Conservation (phyloP, 805 yeast species). For the Lipomyces starkeyi region DNA sequence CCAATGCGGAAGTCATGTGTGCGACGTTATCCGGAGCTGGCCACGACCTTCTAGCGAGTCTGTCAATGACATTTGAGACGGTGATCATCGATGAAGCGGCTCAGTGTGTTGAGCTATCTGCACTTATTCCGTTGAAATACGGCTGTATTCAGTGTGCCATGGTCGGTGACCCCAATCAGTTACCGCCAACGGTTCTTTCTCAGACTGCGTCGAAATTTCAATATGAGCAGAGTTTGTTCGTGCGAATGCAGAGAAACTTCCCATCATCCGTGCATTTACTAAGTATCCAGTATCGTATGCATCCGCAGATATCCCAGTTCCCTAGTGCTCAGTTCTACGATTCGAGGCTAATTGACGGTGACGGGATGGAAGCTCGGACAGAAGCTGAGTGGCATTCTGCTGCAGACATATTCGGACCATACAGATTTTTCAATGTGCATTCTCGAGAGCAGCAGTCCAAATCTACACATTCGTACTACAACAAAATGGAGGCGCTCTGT, state of each 20-base stretch:
- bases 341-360: conserved; percentile 77
- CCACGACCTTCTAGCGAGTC: conserved; percentile 76
- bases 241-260: conserved; percentile 80
- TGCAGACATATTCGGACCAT: conserved; percentile 65
- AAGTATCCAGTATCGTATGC: conserved; percentile 97
- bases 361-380: conserved; percentile 65
- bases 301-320: conserved; percentile 84
- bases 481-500: conserved; percentile 70
- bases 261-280: conserved; percentile 69
- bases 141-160: conserved; percentile 89
- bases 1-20: conserved; percentile 83
- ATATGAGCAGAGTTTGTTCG: conserved; percentile 92
- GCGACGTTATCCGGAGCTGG: conserved; percentile 94
- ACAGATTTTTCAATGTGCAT: conserved; percentile 71
- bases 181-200: conserved; percentile 95
- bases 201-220: conserved; percentile 78
- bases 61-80: conserved; percentile 81
- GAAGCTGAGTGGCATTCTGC: conserved; percentile 74
- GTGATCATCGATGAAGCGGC: conserved; percentile 97
- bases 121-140: conserved; percentile 87
- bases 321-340: conserved; percentile 86
- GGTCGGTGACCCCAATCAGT: conserved; percentile 99
- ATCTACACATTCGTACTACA: conserved; percentile 70
- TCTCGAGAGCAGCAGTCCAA: conserved; percentile 70
- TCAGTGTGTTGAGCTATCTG: conserved; percentile 91